Base-by-base conservation (phyloP, 2,329 filamentous ascomycete species). In the Microcyclospora tardicrescens region DNA sequence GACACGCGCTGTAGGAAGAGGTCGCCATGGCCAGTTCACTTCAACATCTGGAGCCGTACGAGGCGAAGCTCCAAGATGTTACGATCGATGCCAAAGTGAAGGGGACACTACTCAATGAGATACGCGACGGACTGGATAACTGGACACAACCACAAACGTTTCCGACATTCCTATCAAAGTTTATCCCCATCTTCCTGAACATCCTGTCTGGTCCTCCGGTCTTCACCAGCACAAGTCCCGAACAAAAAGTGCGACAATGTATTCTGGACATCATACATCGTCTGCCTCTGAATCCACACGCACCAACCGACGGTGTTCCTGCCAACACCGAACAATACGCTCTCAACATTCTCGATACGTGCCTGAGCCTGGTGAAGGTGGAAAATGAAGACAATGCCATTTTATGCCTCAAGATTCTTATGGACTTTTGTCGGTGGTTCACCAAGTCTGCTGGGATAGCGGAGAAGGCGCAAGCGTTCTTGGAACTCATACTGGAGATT, bases 381-480 rank as follows among this genome's bases (percentile, higher is more conserved):
- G 91, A 99, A 62, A 98, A 98, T 53, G 91, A 99, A 63, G 91
- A 99, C 46, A 99, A 98, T 69, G 91, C 89, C 2, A 85, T 93
- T n/a, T 67, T 98, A 45, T 95, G 89, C 59, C 85, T 99, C 65
- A 98, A 98, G 69, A 93, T 89, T 11, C 85, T 93, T 37, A 95
- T 94, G 68, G 91, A 99, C 57, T 80, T 96, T 47, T 85, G 93
- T 72, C 79, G 91, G 35, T 85, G 94, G 57, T 89, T 96, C 61
- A 76, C 80, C 41, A 93, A 89, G 64, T 53, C 52, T 31, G 24
- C 44, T 16, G 78, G 80, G 16, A 77, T 95, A 6, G 64, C 67
- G n/a, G 72, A 75, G 41, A 86, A 84, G 57, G 87, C 95, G 3
- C 89, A 96, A 60, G 73, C 78, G 2, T 98, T 98, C 60, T 66